phyloP scores from a whole-genome alignment of 2,329 filamentous ascomycete species.

The Diatrype stigma region DNA sequence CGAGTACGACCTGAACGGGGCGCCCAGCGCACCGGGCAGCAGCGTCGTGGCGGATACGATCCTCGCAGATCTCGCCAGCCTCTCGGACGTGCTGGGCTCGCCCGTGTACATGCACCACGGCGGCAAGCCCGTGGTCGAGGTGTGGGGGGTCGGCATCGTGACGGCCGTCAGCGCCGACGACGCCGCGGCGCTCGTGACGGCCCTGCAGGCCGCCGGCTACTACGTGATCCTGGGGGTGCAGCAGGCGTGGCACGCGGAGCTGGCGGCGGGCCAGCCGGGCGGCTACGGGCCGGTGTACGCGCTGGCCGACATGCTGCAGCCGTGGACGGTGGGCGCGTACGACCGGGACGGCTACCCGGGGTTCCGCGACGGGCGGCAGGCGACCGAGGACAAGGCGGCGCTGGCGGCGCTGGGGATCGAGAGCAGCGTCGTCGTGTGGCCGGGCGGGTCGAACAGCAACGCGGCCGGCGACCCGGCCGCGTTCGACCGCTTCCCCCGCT shows the following conservation, averaged over 20 bases:
- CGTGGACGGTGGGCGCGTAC: constrained; percentile 24
- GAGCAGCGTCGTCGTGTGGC: constrained; percentile 23
- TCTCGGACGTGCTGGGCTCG: constrained; percentile 16
- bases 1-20: constrained; percentile 22
- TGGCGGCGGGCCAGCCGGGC: constrained; percentile 16
- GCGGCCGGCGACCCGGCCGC: constrained; percentile 11
- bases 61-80: constrained; percentile 17
- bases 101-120: constrained; percentile 22
- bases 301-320: constrained; percentile 23
- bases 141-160: constrained; percentile 23
- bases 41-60: constrained; percentile 18
- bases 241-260: constrained; percentile 23
- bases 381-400: constrained; percentile 15
- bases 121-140: constrained; percentile 22
- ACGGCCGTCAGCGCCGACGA: constrained; percentile 17
- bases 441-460: constrained; percentile 19
- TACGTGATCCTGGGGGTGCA: constrained; percentile 23
- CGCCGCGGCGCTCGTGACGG: constrained; percentile 17
- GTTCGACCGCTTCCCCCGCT: constrained; percentile 20
- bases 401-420: constrained; percentile 18
- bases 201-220: constrained; percentile 19
- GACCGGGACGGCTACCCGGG: constrained; percentile 14
- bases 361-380: constrained; percentile 19
- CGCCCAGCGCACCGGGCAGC: constrained; percentile 6
- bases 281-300: constrained; percentile 18